phyloP scores from a whole-genome alignment of 306 rosid species.

The Hippophae rhamnoides region DNA sequence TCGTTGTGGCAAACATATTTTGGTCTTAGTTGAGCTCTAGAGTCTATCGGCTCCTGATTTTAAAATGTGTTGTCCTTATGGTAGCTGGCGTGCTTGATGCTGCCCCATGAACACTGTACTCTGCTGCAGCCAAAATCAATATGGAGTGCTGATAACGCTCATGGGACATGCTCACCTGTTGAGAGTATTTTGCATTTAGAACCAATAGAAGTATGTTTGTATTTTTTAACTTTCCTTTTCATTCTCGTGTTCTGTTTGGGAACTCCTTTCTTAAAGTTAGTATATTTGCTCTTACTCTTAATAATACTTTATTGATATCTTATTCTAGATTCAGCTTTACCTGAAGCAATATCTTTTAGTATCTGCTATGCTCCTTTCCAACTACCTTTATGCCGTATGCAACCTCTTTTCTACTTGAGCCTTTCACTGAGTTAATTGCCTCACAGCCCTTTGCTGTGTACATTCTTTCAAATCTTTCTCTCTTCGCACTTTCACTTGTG shows the following conservation, averaged over 20 bases:
- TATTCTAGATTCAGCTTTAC: background rate
- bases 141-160: slow-evolving; percentile 65
- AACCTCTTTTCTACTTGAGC: background rate
- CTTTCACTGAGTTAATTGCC: background rate
- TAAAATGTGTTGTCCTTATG: slow-evolving; percentile 28
- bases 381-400: background rate
- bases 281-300: no score
- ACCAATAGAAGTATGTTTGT: slow-evolving; percentile 69
- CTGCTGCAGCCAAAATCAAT: slow-evolving; percentile 73
- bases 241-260: no score
- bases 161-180: slow-evolving; percentile 59
- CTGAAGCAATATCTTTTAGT: background rate
- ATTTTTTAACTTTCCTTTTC: background rate
- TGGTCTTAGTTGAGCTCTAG: background rate
- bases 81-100: slow-evolving; percentile 76
- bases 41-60: slow-evolving; percentile 9
- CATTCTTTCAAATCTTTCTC: background rate
- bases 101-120: slow-evolving; percentile 50
- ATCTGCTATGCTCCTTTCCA: background rate
- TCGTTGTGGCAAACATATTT: no score
- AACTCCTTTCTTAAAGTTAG: no score
- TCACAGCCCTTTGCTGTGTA: no score
- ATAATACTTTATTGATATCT: no score
- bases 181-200: slow-evolving; percentile 83
- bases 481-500: no score